Percentiles rank a stretch among this genome's conserved stretches.
Evolutionary conservation across 1,284 basidiomycete genomes (phyloP).

Genomic region (Microbotryomycetes sp.): DNA sequence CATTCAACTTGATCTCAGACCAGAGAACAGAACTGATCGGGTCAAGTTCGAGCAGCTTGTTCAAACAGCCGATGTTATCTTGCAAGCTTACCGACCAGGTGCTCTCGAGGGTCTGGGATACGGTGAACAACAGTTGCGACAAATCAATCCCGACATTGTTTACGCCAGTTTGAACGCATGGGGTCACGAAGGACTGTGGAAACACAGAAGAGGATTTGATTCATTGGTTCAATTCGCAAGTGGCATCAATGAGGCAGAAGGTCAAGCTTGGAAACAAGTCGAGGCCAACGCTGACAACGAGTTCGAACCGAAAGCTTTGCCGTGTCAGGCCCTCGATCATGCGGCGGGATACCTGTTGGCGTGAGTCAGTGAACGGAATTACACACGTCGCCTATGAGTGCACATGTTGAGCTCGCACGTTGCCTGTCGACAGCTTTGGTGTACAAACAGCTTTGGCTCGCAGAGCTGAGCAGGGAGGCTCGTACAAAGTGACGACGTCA

Average conservation of each 20-base stretch:
- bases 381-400: background rate
- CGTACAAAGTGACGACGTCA: constrained; percentile 1
- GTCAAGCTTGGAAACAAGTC: constrained; percentile 47
- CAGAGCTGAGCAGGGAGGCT: background rate
- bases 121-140: constrained; percentile 46
- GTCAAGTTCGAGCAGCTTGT: constrained; percentile 46
- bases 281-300: constrained; percentile 27
- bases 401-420: too few relatives aligned
- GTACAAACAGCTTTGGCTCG: constrained; percentile 9
- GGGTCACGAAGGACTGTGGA: constrained; percentile 59
- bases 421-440: constrained; percentile 2
- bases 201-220: constrained; percentile 56
- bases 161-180: constrained; percentile 57
- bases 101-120: constrained; percentile 53
- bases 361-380: constrained; percentile 24
- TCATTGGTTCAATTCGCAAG: constrained; percentile 60
- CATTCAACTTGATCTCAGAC: constrained; percentile 54
- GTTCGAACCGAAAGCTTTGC: constrained; percentile 48
- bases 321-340: constrained; percentile 60
- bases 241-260: constrained; percentile 58
- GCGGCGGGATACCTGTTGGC: constrained; percentile 57
- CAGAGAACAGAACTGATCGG: constrained; percentile 36
- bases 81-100: constrained; percentile 60
- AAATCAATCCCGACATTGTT: constrained; percentile 51
- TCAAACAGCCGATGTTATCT: constrained; percentile 53